Evolutionary conservation across 768 basidiomycete species (phyloP).

Genomic region (Pholiota molesta): DNA sequence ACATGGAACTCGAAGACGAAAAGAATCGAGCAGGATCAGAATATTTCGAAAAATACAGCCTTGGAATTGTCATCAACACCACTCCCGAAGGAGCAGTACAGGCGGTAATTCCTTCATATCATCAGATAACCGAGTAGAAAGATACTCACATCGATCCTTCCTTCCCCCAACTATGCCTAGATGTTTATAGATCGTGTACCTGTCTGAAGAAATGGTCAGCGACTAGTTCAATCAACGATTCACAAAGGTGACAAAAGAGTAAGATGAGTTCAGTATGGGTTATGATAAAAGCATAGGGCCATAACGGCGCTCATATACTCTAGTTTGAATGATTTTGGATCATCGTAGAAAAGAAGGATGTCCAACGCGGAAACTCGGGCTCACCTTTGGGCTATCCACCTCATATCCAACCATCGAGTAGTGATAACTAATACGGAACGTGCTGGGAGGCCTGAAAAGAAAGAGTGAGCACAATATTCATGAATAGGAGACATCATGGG

Average conservation of each 20-base stretch:
- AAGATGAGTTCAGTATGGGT: slow-evolving; percentile 57
- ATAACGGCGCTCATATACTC: slow-evolving; percentile 80
- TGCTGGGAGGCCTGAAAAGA: background rate
- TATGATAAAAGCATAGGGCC: slow-evolving; percentile 71
- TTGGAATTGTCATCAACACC: slow-evolving; percentile 73
- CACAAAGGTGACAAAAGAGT: background rate
- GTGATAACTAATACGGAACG: no score
- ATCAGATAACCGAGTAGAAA: slow-evolving; percentile 43
- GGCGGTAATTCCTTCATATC: slow-evolving; percentile 88
- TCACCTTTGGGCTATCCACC: background rate
- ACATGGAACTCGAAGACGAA: background rate
- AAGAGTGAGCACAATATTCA: background rate
- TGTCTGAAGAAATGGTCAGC: background rate
- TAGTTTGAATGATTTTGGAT: slow-evolving; percentile 80
- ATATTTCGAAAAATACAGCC: slow-evolving; percentile 72
- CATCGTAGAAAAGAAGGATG: slow-evolving; percentile 42
- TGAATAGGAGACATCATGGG: slow-evolving; percentile 11
- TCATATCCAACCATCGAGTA: background rate
- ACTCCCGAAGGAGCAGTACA: slow-evolving; percentile 48
- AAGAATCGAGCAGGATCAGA: slow-evolving; percentile 46
- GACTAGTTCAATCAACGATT: background rate
- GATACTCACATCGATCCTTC: slow-evolving; percentile 35
- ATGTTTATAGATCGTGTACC: no score
- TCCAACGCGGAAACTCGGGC: slow-evolving; percentile 7
- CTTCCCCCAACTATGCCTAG: background rate